Conservation (phyloP, 1,284 basidiomycete genomes). For the Puccinia novopanici region DNA sequence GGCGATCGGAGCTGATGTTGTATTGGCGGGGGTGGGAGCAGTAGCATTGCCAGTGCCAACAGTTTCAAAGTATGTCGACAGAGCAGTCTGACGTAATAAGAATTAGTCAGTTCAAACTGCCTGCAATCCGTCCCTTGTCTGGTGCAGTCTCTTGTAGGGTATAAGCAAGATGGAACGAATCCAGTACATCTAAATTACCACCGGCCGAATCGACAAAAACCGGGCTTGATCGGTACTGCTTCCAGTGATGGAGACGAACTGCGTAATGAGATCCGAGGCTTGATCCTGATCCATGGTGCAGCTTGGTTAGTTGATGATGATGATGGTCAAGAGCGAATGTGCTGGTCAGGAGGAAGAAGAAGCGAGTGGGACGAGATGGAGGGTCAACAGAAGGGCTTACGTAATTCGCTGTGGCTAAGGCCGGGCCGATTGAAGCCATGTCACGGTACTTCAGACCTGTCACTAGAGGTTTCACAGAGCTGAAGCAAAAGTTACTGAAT, state of each 20-base stretch:
- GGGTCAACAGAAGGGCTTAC: neutral
- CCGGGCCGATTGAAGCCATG: too few relatives aligned
- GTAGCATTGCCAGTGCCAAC: slow-evolving; percentile 52
- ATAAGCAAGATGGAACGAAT: neutral
- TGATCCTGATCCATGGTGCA: slow-evolving; percentile 7
- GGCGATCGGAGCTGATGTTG: slow-evolving; percentile 47
- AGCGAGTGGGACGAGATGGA: neutral
- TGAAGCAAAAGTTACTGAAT: too few relatives aligned
- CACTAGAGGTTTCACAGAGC: too few relatives aligned
- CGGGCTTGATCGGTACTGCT: slow-evolving; percentile 57
- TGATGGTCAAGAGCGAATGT: neutral
- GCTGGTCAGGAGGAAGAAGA: neutral
- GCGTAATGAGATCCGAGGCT: slow-evolving; percentile 9
- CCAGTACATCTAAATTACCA: slow-evolving; percentile 57
- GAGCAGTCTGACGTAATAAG: slow-evolving; percentile 55
- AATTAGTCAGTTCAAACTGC: neutral
- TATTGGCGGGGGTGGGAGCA: slow-evolving; percentile 33
- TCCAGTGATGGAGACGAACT: slow-evolving; percentile 57
- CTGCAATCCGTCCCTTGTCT: neutral
- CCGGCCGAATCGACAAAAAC: slow-evolving; percentile 59
- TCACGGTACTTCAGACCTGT: too few relatives aligned
- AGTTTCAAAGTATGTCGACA: slow-evolving; percentile 59
- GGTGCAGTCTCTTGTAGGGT: neutral
- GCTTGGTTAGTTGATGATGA: neutral
- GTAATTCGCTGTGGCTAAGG: neutral